Percentiles rank a stretch among this genome's conserved stretches.
phyloP scores from a whole-genome alignment of 768 basidiomycete species.

The Podaxis mareebaensis region DNA sequence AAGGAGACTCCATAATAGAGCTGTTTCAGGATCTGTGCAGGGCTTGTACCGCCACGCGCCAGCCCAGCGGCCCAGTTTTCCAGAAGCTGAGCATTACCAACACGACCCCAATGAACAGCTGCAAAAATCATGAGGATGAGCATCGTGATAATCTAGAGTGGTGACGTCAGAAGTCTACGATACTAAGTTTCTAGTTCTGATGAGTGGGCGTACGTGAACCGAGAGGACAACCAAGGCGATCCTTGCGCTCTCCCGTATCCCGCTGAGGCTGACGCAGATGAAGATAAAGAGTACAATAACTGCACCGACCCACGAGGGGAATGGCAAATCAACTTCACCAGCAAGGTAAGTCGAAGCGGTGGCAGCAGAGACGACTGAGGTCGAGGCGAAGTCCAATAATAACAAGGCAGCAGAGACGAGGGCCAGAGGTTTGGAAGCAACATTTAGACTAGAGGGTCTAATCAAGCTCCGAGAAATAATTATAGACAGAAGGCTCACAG shows the following conservation, averaged over 20 bases:
- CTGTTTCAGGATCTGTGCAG: conserved; percentile 38
- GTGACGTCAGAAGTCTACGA: not conserved
- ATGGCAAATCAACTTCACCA: conserved; percentile 61
- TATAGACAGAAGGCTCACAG: conserved; percentile 39
- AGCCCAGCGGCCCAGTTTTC: conserved; percentile 51
- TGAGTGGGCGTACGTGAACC: conserved; percentile 52
- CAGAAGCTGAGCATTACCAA: conserved; percentile 47
- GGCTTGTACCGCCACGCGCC: conserved; percentile 32
- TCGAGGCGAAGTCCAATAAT: conserved; percentile 71
- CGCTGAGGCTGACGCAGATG: conserved; percentile 53
- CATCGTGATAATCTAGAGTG: conserved; percentile 56
- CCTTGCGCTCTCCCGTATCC: conserved; percentile 62
- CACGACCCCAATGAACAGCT: conserved; percentile 48
- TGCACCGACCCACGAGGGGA: conserved; percentile 53
- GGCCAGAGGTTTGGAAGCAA: conserved; percentile 62
- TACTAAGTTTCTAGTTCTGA: not conserved
- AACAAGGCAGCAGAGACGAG: conserved; percentile 66
- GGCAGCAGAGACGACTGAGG: conserved; percentile 70
- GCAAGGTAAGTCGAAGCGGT: conserved; percentile 68
- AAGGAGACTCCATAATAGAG: conserved; percentile 70
- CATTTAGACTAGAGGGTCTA: conserved; percentile 48
- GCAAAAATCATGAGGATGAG: conserved; percentile 50
- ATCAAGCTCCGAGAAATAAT: not conserved
- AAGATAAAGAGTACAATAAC: conserved; percentile 57
- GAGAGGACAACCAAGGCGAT: conserved; percentile 57